phyloP scores from a whole-genome alignment of 139 green algal species.

The Diplosphaera chodatii region DNA sequence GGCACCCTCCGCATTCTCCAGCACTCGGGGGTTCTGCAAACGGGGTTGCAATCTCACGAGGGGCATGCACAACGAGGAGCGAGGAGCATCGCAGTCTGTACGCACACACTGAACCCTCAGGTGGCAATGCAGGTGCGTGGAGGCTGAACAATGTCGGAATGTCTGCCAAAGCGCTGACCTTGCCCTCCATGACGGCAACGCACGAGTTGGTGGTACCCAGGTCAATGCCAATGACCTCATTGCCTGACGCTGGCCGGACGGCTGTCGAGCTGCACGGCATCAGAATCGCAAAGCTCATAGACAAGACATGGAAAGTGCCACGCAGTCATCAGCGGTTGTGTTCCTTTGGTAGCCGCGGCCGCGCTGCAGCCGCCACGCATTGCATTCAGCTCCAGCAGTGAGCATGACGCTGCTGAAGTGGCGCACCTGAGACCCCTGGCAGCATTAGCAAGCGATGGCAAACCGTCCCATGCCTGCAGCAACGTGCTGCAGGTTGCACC shows the following conservation, averaged over 20 bases:
- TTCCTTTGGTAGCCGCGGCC: background rate
- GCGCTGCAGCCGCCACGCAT: too few species aligned
- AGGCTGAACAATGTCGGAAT: too few species aligned
- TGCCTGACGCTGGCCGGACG: constrained; percentile 24
- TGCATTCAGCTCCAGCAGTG: too few species aligned
- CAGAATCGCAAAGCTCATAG: background rate
- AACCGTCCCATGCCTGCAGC: background rate
- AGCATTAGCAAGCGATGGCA: background rate
- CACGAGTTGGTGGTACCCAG: constrained; percentile 99
- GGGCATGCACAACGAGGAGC: background rate
- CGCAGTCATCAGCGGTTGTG: too few species aligned
- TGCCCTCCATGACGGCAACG: constrained; percentile 98
- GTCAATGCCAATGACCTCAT: constrained; percentile 98
- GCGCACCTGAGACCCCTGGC: background rate
- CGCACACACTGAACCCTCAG: too few species aligned
- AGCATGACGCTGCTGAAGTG: background rate
- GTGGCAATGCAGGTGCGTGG: too few species aligned
- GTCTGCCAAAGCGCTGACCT: constrained; percentile 65
- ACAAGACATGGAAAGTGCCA: too few species aligned
- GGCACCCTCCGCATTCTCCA: constrained; percentile 96
- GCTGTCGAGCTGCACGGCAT: constrained; percentile 22
- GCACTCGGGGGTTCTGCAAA: constrained; percentile 83
- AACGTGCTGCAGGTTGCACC: background rate
- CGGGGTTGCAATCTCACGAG: too few species aligned
- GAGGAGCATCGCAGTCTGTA: too few species aligned